A percentile compares a stretch with the other conserved stretches of the same genome.
Conservation (phyloP, 2,329 filamentous ascomycete genomes). For the Aspergillus sp. region DNA sequence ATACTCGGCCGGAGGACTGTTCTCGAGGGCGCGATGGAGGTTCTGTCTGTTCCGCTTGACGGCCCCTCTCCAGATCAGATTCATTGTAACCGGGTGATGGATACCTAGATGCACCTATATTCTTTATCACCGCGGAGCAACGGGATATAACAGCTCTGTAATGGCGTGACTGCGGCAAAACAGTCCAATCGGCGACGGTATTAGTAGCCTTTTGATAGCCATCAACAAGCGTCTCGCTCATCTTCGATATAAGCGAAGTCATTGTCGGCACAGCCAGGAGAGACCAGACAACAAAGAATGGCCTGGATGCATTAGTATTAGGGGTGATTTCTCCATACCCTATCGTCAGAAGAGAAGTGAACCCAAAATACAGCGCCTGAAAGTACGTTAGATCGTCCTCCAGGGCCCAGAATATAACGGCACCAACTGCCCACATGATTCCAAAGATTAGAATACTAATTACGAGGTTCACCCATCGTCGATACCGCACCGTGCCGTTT, state of each 20-base stretch:
- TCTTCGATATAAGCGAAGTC: slow-evolving; percentile 81
- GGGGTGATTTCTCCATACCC: slow-evolving; percentile 83
- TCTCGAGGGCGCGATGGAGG: too few relatives aligned
- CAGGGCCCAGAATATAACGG: slow-evolving; percentile 68
- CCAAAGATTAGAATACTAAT: slow-evolving; percentile 69
- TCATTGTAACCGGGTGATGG: too few relatives aligned
- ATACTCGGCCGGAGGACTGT: slow-evolving; percentile 38
- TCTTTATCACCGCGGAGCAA: too few relatives aligned
- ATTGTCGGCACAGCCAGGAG: slow-evolving; percentile 82
- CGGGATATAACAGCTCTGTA: slow-evolving; percentile 37
- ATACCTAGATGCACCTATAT: too few relatives aligned
- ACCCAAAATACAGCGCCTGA: slow-evolving; percentile 80
- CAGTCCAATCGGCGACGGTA: slow-evolving; percentile 62
- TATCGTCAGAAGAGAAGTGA: slow-evolving; percentile 78
- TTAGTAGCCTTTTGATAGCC: slow-evolving; percentile 64
- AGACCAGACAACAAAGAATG: slow-evolving; percentile 94
- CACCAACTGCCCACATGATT: slow-evolving; percentile 77
- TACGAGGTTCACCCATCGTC: slow-evolving; percentile 71
- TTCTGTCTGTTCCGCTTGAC: too few relatives aligned
- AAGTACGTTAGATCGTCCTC: slow-evolving; percentile 67
- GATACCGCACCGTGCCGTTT: slow-evolving; percentile 60
- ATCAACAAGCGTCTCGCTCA: slow-evolving; percentile 77
- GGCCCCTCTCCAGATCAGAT: too few relatives aligned
- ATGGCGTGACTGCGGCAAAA: slow-evolving; percentile 62
- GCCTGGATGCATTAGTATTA: slow-evolving; percentile 72